These are phyloP conservation scores for Cinnamomum chago DNA, from an alignment of 164 flowering plant species.

Conservation along the genomic window DNA sequence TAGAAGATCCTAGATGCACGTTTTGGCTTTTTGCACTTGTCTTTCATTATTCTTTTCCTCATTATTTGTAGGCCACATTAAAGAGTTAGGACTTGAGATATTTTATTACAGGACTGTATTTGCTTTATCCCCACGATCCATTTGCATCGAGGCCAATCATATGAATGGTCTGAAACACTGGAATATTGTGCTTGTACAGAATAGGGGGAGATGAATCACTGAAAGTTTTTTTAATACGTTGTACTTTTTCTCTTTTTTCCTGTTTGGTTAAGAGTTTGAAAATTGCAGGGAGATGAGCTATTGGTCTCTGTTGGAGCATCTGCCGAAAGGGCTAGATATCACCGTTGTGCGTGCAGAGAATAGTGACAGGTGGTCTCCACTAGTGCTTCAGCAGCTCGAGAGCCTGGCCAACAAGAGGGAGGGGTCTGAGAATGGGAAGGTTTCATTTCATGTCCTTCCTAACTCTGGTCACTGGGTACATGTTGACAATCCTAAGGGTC, in stretches of 20 bases:
- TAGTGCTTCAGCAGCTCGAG: constrained; percentile 50
- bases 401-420: constrained; percentile 30
- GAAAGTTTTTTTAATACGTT: background rate
- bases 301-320: constrained; percentile 80
- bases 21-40: background rate
- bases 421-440: constrained; percentile 44
- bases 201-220: background rate
- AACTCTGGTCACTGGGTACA: constrained; percentile 97
- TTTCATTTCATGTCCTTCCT: constrained; percentile 66
- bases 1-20: background rate
- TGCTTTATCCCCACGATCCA: background rate
- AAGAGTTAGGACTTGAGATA: background rate
- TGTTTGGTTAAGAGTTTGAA: background rate
- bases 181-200: background rate
- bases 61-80: background rate
- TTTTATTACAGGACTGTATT: background rate
- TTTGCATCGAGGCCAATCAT: background rate
- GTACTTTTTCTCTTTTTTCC: background rate
- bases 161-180: background rate
- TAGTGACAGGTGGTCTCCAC: constrained; percentile 82
- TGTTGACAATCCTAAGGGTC: constrained; percentile 90
- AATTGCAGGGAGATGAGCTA: constrained; percentile 62
- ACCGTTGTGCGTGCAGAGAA: constrained; percentile 78
- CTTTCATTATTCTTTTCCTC: background rate
- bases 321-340: constrained; percentile 68